A percentile compares a stretch with the other conserved stretches of the same genome.
phyloP scores from a whole-genome alignment of 345 rosid species.

The Eucalyptus regnans region DNA sequence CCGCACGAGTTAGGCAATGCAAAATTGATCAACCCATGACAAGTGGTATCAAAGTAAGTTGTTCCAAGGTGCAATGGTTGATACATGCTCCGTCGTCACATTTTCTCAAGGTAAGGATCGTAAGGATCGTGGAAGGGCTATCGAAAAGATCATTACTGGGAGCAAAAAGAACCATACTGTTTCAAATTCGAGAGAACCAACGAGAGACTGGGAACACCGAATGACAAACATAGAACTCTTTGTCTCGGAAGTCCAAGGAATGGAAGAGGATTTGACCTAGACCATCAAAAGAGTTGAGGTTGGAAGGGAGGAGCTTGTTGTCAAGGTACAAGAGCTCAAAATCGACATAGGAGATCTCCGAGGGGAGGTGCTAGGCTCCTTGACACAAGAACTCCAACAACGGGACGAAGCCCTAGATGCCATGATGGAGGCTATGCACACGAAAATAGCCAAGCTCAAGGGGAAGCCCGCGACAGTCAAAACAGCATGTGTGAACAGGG shows the following conservation, averaged over 20 bases:
- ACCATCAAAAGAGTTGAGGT: not conserved
- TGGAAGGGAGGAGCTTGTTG: not conserved
- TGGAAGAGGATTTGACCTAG: not conserved
- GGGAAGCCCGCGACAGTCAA: rapidly evolving
- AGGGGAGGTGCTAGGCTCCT: not conserved
- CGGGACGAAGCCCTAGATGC: not conserved
- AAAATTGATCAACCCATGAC: too few species aligned
- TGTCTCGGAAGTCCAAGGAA: not conserved
- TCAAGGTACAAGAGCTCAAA: not conserved
- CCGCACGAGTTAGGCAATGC: not conserved
- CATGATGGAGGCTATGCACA: not conserved
- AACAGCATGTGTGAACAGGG: rapidly evolving
- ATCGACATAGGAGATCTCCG: not conserved
- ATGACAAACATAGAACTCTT: not conserved
- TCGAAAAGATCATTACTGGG: not conserved
- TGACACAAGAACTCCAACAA: not conserved
- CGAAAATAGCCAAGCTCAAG: not conserved
- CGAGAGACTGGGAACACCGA: not conserved
- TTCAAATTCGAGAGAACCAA: not conserved
- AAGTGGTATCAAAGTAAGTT: too few species aligned
- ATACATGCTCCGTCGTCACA: not conserved
- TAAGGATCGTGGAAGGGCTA: not conserved
- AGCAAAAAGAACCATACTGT: not conserved
- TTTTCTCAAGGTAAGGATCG: too few species aligned
- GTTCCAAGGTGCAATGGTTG: too few species aligned